Evolutionary conservation across 129 eudicot species (phyloP).

Genomic region (Artemisia argyi): DNA sequence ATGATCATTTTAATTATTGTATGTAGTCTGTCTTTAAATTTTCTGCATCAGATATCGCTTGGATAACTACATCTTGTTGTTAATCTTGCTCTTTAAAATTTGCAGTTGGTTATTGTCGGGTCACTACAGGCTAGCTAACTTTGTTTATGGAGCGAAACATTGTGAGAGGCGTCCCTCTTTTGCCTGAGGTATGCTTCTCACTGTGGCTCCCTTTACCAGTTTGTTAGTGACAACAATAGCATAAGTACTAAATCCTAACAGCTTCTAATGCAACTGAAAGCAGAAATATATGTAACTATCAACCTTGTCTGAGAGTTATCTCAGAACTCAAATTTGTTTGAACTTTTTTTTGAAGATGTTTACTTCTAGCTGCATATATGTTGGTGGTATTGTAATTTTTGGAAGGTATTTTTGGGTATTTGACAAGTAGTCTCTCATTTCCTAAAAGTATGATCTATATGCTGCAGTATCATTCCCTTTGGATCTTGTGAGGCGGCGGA

Average conservation of each 20-base stretch:
- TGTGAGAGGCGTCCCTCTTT: conserved; percentile 69
- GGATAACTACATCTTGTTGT: conserved; percentile 31
- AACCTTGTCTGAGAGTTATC: conserved; percentile 20
- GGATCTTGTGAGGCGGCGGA: conserved; percentile 93
- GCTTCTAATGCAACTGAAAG: conserved; percentile 18
- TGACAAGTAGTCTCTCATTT: not conserved
- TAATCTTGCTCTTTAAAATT: conserved; percentile 49
- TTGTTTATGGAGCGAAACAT: conserved; percentile 55
- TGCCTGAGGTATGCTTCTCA: conserved; percentile 83
- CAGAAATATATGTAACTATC: conserved; percentile 6
- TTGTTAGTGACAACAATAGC: conserved; percentile 29
- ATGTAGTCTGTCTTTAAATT: conserved; percentile 22
- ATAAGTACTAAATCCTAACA: conserved; percentile 13
- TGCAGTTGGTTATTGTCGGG: conserved; percentile 66
- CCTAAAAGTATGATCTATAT: conserved; percentile 11
- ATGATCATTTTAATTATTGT: conserved; percentile 29
- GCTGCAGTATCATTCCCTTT: conserved; percentile 79
- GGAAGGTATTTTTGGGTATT: conserved; percentile 8
- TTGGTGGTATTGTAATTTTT: not conserved
- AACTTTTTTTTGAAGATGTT: too few relatives aligned
- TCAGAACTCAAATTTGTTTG: not conserved
- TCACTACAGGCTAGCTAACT: conserved; percentile 56
- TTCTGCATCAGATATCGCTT: conserved; percentile 28
- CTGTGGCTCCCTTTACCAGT: conserved; percentile 44
- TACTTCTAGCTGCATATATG: not conserved